Evolutionary conservation across 2,329 filamentous ascomycete genomes (phyloP).

Genomic region (Fusarium tanahbumbuense): DNA sequence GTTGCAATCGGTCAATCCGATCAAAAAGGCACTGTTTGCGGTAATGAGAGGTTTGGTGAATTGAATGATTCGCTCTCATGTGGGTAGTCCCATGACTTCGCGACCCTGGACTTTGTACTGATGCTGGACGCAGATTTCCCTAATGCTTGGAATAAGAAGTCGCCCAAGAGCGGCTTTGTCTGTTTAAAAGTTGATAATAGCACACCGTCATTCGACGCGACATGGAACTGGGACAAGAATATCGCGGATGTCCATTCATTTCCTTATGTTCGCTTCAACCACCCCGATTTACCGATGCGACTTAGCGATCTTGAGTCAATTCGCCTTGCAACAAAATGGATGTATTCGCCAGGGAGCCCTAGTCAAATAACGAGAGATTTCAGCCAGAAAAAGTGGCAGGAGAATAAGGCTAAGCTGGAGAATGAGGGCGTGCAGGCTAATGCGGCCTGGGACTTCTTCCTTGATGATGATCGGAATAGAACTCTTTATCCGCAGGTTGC

Average conservation of each 20-base stretch:
- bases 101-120: background rate
- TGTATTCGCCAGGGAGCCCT: constrained; percentile 33
- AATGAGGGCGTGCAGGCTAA: constrained; percentile 29
- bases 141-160: constrained; percentile 45
- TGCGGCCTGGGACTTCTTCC: constrained; percentile 46
- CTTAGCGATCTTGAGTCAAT: constrained; percentile 38
- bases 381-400: constrained; percentile 13
- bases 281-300: constrained; percentile 33
- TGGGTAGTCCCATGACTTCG: constrained; percentile 10
- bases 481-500: constrained; percentile 40
- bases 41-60: constrained; percentile 23
- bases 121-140: constrained; percentile 38
- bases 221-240: constrained; percentile 41
- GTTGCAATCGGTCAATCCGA: background rate
- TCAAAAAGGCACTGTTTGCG: constrained; percentile 6
- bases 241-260: constrained; percentile 45
- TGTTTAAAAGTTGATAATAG: constrained; percentile 44
- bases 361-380: constrained; percentile 26
- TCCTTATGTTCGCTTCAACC: constrained; percentile 43
- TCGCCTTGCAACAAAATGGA: constrained; percentile 41
- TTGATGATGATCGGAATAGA: constrained; percentile 41
- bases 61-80: constrained; percentile 36
- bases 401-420: constrained; percentile 32
- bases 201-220: constrained; percentile 38
- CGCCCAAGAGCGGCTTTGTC: constrained; percentile 39